Evolutionary conservation across 192 early-diverging fungal species (phyloP), one percentile per base, ranked within the genome.

Genomic region (Backusella tuberculispora): DNA sequence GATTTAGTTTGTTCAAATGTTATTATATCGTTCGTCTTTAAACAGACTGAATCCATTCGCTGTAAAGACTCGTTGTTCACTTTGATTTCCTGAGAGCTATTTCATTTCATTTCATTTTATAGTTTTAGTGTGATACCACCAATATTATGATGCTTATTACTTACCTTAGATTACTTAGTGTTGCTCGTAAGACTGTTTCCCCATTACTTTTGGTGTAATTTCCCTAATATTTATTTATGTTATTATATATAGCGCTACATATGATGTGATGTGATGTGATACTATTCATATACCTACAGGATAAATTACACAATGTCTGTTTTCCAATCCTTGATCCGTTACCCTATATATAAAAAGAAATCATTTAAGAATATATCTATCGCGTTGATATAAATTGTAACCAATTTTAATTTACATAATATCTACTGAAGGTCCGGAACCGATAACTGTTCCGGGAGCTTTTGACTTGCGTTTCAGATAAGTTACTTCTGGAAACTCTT

Each of bases 71-170:
- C 53, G 10, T 13, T 12, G 26, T 60, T 60, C 8, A 60, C 53
- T 26, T 60, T 60, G 53, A 60, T 60, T 26, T 60, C 53, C 10
- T 60, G 53, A 60, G 53, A 60, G 53, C 53, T 60, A 13, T 60
- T 60, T 26, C 13, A 13, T 21, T 3, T 53, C 29, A 34, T 34
- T 34, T 34, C 29, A 34, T 34, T 34, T 34, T 2, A 34, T 34
- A 34, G 29, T 2, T 34, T 34, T 34, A 34, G 29, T 34, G 1
- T 34, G 2, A 0, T 34, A 34, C 29, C 2, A 34, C 29, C 2
- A 34, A 34, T 34, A 34, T 2, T 34, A 34, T 60, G 53, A 9
- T 12, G 9, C 9, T 13, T 43, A 43, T 9, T 12, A 60, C 53
- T 60, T 26, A 26, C 53, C 53, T 60, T 24, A 60, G 24, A 24